These are phyloP conservation scores for Toxicodendron radicans DNA, from an alignment of 345 rosid species.

Conservation along the genomic window DNA sequence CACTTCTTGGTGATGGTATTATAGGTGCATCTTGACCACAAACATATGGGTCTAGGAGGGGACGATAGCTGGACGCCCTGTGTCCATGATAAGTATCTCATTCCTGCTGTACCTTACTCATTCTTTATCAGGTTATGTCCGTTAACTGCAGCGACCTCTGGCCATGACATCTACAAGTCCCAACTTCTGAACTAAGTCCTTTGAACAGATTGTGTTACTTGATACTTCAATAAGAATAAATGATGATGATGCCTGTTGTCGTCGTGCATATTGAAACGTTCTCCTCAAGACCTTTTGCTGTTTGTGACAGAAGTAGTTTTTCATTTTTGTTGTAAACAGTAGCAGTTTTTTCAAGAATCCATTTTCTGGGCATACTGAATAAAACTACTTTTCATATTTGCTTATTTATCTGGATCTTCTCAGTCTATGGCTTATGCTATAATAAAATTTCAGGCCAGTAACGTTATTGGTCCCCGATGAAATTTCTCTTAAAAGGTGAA, in stretches of 20 bases:
- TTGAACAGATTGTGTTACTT: neutral
- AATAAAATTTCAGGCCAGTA: too few relatives aligned
- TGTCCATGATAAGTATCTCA: conserved; percentile 70
- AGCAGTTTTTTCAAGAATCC: neutral
- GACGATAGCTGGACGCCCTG: conserved; percentile 94
- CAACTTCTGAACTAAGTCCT: conserved; percentile 42
- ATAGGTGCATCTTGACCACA: conserved; percentile 96
- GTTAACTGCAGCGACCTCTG: conserved; percentile 50
- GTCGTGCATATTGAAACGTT: neutral
- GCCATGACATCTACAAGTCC: conserved; percentile 52
- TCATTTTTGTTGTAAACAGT: neutral
- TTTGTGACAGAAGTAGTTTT: neutral
- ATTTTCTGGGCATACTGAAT: conserved; percentile 4
- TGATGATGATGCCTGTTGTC: neutral
- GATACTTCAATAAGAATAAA: neutral
- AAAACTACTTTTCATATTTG: neutral
- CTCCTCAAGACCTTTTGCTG: neutral
- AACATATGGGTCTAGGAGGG: conserved; percentile 93
- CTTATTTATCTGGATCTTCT: neutral
- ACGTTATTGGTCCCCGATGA: too few relatives aligned
- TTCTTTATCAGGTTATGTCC: conserved; percentile 72
- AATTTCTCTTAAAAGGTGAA: too few relatives aligned
- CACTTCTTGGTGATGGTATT: neutral
- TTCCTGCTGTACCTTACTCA: conserved; percentile 71
- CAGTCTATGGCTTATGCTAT: neutral